Percentiles rank a stretch among this genome's conserved stretches.
phyloP scores from a whole-genome alignment of 1,139 yeast species.

The Sugiyamaella xylanicola region DNA sequence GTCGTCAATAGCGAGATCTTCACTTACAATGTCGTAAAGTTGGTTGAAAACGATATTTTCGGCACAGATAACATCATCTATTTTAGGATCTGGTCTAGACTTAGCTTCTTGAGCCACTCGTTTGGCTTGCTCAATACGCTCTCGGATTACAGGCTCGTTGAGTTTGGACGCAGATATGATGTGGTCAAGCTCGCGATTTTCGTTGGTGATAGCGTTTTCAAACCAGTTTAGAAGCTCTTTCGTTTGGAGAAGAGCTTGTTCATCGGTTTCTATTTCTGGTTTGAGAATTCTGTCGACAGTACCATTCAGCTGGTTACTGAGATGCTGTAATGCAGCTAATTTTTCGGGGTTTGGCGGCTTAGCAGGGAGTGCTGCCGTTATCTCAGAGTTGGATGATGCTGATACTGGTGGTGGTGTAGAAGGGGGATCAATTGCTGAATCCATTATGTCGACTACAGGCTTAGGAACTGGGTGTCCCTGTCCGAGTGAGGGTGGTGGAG shows the following conservation, averaged over 20 bases:
- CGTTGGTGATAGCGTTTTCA: constrained; percentile 36
- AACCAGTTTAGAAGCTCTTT: constrained; percentile 37
- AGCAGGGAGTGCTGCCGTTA: constrained; percentile 4
- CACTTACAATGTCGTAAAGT: constrained; percentile 66
- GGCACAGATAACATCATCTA: constrained; percentile 50
- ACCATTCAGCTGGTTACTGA: constrained; percentile 25
- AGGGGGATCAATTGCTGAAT: constrained; percentile 3
- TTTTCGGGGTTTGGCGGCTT: constrained; percentile 46
- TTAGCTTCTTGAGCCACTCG: constrained; percentile 40
- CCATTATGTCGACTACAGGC: constrained; percentile 15
- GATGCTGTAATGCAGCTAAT: constrained; percentile 33
- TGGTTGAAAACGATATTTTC: constrained; percentile 54
- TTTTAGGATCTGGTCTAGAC: constrained; percentile 39
- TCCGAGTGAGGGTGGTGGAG: constrained; percentile 1
- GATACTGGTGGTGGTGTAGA: background rate
- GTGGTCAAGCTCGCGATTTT: constrained; percentile 36
- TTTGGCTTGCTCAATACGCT: constrained; percentile 38
- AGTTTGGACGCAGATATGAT: constrained; percentile 36
- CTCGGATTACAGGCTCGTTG: constrained; percentile 41
- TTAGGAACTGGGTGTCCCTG: background rate
- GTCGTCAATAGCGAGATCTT: constrained; percentile 71
- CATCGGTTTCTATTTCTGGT: constrained; percentile 37
- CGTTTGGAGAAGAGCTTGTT: constrained; percentile 31
- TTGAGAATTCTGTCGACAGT: constrained; percentile 27
- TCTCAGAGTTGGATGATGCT: background rate